Evolutionary conservation across 768 basidiomycete species (phyloP).

Genomic region (Podaxis rugospora): DNA sequence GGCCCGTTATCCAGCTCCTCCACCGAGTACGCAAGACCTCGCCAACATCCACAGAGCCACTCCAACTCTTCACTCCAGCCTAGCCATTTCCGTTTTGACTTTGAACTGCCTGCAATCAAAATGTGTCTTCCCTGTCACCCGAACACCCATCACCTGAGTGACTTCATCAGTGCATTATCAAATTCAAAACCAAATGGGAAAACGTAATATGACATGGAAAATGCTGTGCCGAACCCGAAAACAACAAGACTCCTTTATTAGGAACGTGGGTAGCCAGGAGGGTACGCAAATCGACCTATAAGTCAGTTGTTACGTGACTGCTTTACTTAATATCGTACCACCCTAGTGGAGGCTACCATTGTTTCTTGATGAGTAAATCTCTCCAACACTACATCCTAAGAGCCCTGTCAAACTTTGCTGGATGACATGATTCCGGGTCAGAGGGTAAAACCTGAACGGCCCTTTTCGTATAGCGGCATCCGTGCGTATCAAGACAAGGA

Average conservation of each 20-base stretch:
- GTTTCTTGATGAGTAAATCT: too few relatives aligned
- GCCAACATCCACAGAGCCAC: background rate
- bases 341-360: too few relatives aligned
- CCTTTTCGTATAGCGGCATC: background rate
- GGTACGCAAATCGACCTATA: background rate
- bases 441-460: background rate
- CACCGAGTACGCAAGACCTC: background rate
- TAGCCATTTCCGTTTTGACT: background rate
- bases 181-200: background rate
- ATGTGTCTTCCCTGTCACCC: background rate
- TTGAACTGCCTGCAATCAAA: background rate
- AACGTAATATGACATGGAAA: background rate
- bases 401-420: background rate
- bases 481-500: background rate
- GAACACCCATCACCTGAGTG: background rate
- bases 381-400: too few relatives aligned
- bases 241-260: background rate
- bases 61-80: background rate
- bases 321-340: too few relatives aligned
- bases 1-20: background rate
- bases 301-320: too few relatives aligned
- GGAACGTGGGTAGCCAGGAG: background rate
- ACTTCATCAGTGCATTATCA: conserved; percentile 1
- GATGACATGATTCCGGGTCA: background rate
- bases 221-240: too few relatives aligned